phyloP scores from a whole-genome alignment of 2,329 filamentous ascomycete genomes.

The Alternaria conjuncta region DNA sequence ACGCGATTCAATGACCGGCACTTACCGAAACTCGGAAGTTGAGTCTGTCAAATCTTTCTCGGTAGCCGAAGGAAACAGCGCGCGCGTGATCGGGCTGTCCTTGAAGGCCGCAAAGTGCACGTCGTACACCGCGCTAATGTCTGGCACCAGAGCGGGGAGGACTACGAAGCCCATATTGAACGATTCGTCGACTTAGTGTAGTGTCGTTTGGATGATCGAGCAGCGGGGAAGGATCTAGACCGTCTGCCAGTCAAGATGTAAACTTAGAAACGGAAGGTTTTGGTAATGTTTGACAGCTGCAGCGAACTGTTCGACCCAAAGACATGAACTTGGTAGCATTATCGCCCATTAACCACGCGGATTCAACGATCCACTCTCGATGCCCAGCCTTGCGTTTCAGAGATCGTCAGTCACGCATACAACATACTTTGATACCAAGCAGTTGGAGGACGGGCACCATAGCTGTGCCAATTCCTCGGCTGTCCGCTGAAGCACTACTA shows the following conservation, averaged over 20 bases:
- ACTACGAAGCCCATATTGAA: conserved; percentile 46
- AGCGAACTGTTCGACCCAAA: neutral
- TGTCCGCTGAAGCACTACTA: neutral
- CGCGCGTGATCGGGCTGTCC: conserved; percentile 51
- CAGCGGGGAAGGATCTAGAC: neutral
- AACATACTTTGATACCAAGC: neutral
- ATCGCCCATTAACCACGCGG: neutral
- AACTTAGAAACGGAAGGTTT: neutral
- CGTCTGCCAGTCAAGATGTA: neutral
- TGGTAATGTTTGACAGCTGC: neutral
- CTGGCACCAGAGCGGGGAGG: conserved; percentile 55
- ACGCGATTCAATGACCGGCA: neutral
- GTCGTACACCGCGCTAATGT: conserved; percentile 57
- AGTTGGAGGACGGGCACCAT: neutral
- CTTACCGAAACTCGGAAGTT: conserved; percentile 32
- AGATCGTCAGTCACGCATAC: conserved; percentile 1
- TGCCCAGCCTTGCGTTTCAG: conserved; percentile 1
- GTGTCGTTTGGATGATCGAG: neutral
- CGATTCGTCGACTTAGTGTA: neutral
- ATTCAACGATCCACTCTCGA: neutral
- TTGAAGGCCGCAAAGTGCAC: conserved; percentile 58
- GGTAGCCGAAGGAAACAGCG: conserved; percentile 50
- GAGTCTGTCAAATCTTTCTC: conserved; percentile 26
- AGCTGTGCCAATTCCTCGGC: neutral
- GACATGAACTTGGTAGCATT: neutral